Percentiles rank a stretch among this genome's conserved stretches.
These are phyloP conservation scores for Xanthoceras sorbifolium DNA, from an alignment of 345 rosid genomes.

Conservation along the genomic window DNA sequence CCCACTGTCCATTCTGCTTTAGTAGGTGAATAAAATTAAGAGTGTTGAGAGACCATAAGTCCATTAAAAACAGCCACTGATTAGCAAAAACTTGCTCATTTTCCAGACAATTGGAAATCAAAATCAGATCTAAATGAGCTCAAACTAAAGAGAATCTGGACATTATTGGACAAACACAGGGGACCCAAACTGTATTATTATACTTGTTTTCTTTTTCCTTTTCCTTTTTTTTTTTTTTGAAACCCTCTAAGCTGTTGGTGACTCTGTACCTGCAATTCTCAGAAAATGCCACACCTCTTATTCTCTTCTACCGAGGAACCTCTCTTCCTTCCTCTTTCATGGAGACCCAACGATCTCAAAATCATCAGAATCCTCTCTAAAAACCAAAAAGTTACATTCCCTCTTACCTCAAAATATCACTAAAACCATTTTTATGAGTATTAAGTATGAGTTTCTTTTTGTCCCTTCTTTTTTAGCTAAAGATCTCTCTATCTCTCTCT, in stretches of 20 bases:
- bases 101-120: slow-evolving; percentile 3
- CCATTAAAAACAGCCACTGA: not conserved
- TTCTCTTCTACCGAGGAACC: slow-evolving; percentile 52
- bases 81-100: not conserved
- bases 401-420: not conserved
- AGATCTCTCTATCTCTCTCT: not conserved
- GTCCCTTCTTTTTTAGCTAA: slow-evolving; percentile 17
- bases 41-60: not conserved
- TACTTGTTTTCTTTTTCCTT: not conserved
- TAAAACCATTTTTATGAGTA: slow-evolving; percentile 11
- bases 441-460: slow-evolving; percentile 16
- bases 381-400: slow-evolving; percentile 21
- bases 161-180: slow-evolving; percentile 26
- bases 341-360: slow-evolving; percentile 36
- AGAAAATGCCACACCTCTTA: slow-evolving; percentile 46
- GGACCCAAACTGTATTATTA: slow-evolving; percentile 32
- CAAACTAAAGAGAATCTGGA: slow-evolving; percentile 7
- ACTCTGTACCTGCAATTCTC: slow-evolving; percentile 39
- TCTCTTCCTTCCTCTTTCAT: slow-evolving; percentile 35
- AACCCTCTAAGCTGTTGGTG: not conserved
- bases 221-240: not conserved
- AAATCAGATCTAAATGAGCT: slow-evolving; percentile 7
- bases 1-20: not conserved
- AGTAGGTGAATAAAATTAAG: not conserved
- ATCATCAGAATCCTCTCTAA: slow-evolving; percentile 26